phyloP scores from a whole-genome alignment of 192 early-diverging fungal species.

The Rhizophagus sp. region DNA sequence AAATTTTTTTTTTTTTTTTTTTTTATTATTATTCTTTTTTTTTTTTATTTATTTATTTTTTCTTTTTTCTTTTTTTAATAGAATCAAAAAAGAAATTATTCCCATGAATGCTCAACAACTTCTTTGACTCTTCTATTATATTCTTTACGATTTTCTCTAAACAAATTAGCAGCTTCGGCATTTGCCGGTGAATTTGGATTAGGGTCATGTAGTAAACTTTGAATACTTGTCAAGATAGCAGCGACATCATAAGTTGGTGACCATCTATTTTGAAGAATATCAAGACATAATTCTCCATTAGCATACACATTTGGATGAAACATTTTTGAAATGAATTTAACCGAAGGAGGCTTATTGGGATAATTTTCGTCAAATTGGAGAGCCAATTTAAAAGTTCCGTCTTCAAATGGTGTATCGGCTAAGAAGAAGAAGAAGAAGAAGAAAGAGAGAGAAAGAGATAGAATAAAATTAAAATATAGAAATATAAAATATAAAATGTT shows the following conservation, averaged over 20 bases:
- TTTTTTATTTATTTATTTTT: no score
- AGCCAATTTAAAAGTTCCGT: conserved; percentile 93
- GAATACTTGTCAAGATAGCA: conserved; percentile 92
- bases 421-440: not conserved
- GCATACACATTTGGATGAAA: conserved; percentile 99
- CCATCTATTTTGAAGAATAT: conserved; percentile 98
- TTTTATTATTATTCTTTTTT: no score
- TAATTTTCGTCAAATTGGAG: conserved; percentile 97
- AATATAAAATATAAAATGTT: not conserved
- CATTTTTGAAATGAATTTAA: conserved; percentile 93
- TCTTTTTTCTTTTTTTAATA: no score
- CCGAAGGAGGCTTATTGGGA: conserved; percentile 95
- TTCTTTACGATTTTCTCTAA: conserved; percentile 91
- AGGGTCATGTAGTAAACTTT: conserved; percentile 94
- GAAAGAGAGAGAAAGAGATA: not conserved
- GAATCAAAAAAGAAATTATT: conserved; percentile 36
- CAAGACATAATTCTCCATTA: conserved; percentile 95
- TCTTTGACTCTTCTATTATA: conserved; percentile 89
- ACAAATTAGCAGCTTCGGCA: conserved; percentile 92
- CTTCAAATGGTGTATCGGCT: conserved; percentile 88
- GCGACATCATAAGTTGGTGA: conserved; percentile 95
- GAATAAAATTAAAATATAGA: not conserved
- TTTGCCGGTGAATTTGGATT: conserved; percentile 97
- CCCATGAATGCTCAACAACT: conserved; percentile 89
- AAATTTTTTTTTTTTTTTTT: no score